Base-by-base conservation (phyloP, 352 stramenopile species). In the Globisporangium cederbergense region DNA sequence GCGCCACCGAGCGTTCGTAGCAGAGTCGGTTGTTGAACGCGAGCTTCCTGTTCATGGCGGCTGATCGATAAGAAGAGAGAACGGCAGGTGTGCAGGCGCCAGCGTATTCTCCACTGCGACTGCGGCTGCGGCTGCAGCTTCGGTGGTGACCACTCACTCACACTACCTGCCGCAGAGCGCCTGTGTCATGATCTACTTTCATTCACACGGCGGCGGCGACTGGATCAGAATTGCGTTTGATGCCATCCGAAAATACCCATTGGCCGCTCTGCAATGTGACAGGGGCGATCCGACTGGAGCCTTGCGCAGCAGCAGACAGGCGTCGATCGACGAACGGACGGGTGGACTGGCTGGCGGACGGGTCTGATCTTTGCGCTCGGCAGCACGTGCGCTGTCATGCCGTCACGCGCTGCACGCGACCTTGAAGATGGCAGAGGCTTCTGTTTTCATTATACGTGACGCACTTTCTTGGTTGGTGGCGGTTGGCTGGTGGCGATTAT, bases 21-120 rank as follows among this genome's bases (percentile, higher is more conserved):
- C 84, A 93, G 38, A 93, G 71, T 11, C 79, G 84, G 58, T 93
- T 93, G 67, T 91, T 79, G 64, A 91, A 93, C 65, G 76, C 75
- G 60, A 93, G 74, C 64, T 72, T 86, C 64, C 73, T 81, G 75
- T 93, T 93, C 82, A 93, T 93, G 34, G 46, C 30, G 38, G 20
- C 16, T 54, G 13, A 4, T 6, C 10, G 9, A 36, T 2, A 14
- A 53, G 20, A 42, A 10, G 38, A 40, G 28, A 56, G 13, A 38
- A 11, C 18, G 9, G 46, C 36, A 22, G 18, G 20, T 58, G 51
- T 30, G 16, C 51, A 13, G 18, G 30, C 1, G 13, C 34, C 30
- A 58, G n/a, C 52, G 32, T 22, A 7, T 58, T 58, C 32, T 13
- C 32, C 32, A 46, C 52, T 58, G 52, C n/a, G 4, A 20, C 42